Conservation (phyloP, 2,329 filamentous ascomycete species). For the Fusarium tupiense region DNA sequence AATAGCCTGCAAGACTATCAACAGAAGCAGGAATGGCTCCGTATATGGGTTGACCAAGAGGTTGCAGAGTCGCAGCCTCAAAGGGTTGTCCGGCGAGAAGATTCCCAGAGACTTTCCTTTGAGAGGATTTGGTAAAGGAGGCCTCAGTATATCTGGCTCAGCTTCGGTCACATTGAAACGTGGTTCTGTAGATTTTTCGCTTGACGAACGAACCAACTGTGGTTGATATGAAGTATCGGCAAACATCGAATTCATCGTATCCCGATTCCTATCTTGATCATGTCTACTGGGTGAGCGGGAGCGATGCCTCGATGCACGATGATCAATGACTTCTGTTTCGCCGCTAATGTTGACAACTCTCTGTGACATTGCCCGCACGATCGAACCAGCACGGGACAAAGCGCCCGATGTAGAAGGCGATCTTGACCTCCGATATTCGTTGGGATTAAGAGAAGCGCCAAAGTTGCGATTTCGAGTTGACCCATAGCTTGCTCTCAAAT, state of each 20-base stretch:
- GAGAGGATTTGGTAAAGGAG: slow-evolving; percentile 72
- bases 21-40: slow-evolving; percentile 84
- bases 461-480: slow-evolving; percentile 64
- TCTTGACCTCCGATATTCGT: slow-evolving; percentile 64
- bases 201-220: slow-evolving; percentile 54
- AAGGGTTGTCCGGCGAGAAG: slow-evolving; percentile 79
- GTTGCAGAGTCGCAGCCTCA: slow-evolving; percentile 82
- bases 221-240: slow-evolving; percentile 63
- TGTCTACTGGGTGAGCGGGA: slow-evolving; percentile 65
- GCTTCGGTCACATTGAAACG: slow-evolving; percentile 32
- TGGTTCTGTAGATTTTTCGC: slow-evolving; percentile 55
- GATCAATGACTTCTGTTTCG: slow-evolving; percentile 84
- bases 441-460: slow-evolving; percentile 65
- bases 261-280: slow-evolving; percentile 42
- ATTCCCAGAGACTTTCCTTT: slow-evolving; percentile 87
- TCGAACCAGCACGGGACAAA: slow-evolving; percentile 75
- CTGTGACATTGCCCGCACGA: slow-evolving; percentile 89
- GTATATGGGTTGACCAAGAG: slow-evolving; percentile 86
- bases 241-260: slow-evolving; percentile 48
- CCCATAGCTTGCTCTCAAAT: slow-evolving; percentile 67
- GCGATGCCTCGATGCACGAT: slow-evolving; percentile 70
- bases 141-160: slow-evolving; percentile 24
- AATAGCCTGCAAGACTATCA: slow-evolving; percentile 89
- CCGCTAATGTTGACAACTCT: slow-evolving; percentile 98
- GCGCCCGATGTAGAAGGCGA: slow-evolving; percentile 72